Conservation (phyloP, 257 asterid genomes). For the Datura wrightii region DNA sequence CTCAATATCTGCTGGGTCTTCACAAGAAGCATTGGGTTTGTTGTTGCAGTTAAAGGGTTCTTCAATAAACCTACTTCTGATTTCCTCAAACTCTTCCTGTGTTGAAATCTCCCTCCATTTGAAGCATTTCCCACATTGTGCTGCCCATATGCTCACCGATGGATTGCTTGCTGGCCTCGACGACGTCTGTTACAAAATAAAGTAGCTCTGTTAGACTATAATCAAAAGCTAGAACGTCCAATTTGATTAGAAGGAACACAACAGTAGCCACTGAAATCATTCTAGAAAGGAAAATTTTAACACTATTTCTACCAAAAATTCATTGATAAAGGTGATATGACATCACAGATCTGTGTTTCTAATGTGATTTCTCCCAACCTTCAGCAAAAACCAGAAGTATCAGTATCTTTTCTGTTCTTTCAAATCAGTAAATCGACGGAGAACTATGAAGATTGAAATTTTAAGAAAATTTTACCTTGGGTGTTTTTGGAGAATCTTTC, state of each 20-base stretch:
- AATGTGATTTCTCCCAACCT: too few relatives aligned
- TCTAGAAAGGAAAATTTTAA: too few relatives aligned
- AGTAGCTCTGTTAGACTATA: background rate
- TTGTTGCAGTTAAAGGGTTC: conserved; percentile 34
- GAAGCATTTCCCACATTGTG: conserved; percentile 33
- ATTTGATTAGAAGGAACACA: too few relatives aligned
- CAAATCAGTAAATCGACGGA: background rate
- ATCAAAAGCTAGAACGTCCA: too few relatives aligned
- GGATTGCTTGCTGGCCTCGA: background rate
- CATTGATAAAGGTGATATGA: too few relatives aligned
- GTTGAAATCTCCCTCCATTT: conserved; percentile 33
- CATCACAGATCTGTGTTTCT: background rate
- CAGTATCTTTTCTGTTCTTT: background rate
- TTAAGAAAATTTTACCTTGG: background rate
- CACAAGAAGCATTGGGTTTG: conserved; percentile 30
- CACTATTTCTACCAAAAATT: too few relatives aligned
- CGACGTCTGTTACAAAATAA: background rate
- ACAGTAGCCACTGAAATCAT: too few relatives aligned
- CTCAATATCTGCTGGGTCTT: conserved; percentile 32
- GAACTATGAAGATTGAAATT: background rate
- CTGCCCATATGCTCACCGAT: conserved; percentile 32
- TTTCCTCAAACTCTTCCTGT: conserved; percentile 36
- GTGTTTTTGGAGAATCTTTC: conserved; percentile 12
- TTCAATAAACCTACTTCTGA: conserved; percentile 32
- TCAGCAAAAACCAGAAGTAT: background rate